Evolutionary conservation across 148 eudicot species (phyloP), one percentile per base, ranked within the genome.

Genomic region (Silene latifolia): DNA sequence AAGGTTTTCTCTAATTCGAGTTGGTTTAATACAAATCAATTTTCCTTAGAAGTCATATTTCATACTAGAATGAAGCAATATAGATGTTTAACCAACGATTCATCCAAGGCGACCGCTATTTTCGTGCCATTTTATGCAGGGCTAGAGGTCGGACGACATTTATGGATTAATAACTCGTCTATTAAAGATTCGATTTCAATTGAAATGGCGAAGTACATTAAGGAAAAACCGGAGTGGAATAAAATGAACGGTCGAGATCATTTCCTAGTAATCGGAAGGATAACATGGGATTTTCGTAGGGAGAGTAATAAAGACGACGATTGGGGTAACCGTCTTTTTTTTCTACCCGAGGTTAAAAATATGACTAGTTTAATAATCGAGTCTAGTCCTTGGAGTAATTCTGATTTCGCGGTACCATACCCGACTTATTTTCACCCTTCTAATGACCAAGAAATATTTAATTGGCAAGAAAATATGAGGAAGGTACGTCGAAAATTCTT

Each of bases 261-360:
- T 70, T 91, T 91, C 81, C n/a, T 89, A 7, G 86, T 88, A 0
- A 85, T 89, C 0, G 97, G 97, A 3, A 69, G 93, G 57, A 85
- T 89, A 3, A 81, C 93, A 9, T 89, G 97, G 97, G 97, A 89
- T 82, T 89, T 91, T 60, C 77, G 93, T 9, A 70, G 97, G 67
- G 60, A 7, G 2, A 12, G 54, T 0, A 83, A 85, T 5, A 73
- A 86, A 8, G 82, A 77, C 5, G 58, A 72, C 0, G 62, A 63
- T 5, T 80, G 84, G 86, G 84, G 84, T 0, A 81, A 23, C 48
- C 58, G 27, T 2, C 71, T 84, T 20, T 46, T 82, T 53, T 23
- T 39, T 9, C 54, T 82, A 4, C 78, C 81, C 2, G 77, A 78
- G 7, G 44, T 57, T 9, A 65, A 73, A 20, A 82, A 82, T 57